Conservation (phyloP, 495 filamentous ascomycete genomes). For the Penicillium canariense region DNA sequence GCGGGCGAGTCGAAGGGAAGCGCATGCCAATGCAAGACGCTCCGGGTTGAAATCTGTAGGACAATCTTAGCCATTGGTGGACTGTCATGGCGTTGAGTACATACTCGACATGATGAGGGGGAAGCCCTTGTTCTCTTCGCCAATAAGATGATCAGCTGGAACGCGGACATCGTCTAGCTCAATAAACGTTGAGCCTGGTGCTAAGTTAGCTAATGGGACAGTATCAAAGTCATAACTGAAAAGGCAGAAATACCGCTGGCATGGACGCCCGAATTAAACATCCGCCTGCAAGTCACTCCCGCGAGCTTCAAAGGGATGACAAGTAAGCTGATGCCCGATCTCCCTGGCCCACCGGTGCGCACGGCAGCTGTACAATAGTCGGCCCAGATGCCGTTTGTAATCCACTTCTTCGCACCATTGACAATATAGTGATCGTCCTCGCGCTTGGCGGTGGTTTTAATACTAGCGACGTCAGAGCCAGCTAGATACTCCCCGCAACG, state of each 20-base stretch:
- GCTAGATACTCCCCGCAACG: constrained; percentile 21
- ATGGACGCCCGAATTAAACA: constrained; percentile 65
- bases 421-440: constrained; percentile 51
- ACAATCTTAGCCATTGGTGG: not conserved
- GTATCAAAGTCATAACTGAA: too few relatives aligned
- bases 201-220: constrained; percentile 2
- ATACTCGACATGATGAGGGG: constrained; percentile 49
- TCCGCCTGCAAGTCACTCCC: constrained; percentile 65
- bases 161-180: constrained; percentile 48
- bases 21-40: constrained; percentile 41
- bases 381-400: constrained; percentile 55
- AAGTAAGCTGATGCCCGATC: constrained; percentile 47
- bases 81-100: not conserved
- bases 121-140: constrained; percentile 49
- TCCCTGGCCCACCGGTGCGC: constrained; percentile 50
- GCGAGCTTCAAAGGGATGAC: constrained; percentile 49
- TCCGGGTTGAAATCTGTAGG: constrained; percentile 47
- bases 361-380: constrained; percentile 55
- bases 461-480: constrained; percentile 54
- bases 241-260: constrained; percentile 33
- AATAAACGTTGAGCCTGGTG: constrained; percentile 45
- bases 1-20: constrained; percentile 42
- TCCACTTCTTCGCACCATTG: constrained; percentile 59
- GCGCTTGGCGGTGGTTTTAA: constrained; percentile 47
- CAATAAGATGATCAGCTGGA: constrained; percentile 42